Evolutionary conservation across 2,329 filamentous ascomycete species (phyloP).

Genomic region (Emericellopsis cladophorae): DNA sequence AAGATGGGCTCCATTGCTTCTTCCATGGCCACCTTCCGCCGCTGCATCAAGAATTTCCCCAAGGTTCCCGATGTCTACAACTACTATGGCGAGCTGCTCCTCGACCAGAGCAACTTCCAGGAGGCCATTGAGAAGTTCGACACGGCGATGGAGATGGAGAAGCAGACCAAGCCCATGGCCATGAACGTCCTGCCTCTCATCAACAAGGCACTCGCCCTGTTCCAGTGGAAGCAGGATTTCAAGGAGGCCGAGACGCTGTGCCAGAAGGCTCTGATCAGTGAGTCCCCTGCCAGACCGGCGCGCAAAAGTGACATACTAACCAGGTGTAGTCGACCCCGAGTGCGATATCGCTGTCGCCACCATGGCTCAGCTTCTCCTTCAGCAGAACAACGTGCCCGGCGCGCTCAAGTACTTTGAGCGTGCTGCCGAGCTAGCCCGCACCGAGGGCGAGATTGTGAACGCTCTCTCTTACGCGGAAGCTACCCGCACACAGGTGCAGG

Average conservation of each 20-base stretch:
- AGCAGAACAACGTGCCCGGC: constrained; percentile 94
- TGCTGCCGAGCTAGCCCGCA: constrained; percentile 85
- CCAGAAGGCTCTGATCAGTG: constrained; percentile 94
- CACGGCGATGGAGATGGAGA: constrained; percentile 97
- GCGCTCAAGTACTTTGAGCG: constrained; percentile 95
- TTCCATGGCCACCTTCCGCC: constrained; percentile 95
- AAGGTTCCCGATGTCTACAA: constrained; percentile 97
- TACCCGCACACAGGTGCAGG: constrained; percentile 87
- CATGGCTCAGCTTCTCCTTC: constrained; percentile 92
- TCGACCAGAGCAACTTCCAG: constrained; percentile 91
- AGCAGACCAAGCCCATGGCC: constrained; percentile 79
- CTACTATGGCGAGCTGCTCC: constrained; percentile 94
- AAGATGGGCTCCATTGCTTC: constrained; percentile 98
- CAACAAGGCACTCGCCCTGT: constrained; percentile 94
- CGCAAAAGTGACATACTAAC: constrained; percentile 17
- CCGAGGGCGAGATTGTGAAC: constrained; percentile 91
- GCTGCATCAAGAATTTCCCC: constrained; percentile 97
- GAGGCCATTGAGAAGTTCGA: constrained; percentile 98
- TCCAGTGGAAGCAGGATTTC: constrained; percentile 98
- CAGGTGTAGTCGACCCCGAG: constrained; percentile 72
- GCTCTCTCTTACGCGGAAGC: constrained; percentile 95
- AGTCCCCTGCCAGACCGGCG: constrained; percentile 21
- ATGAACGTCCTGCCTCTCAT: constrained; percentile 98
- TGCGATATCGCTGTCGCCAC: constrained; percentile 98
- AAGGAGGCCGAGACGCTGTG: constrained; percentile 89